Conservation (phyloP, 768 basidiomycete genomes). For the Agrocybe pediades region DNA sequence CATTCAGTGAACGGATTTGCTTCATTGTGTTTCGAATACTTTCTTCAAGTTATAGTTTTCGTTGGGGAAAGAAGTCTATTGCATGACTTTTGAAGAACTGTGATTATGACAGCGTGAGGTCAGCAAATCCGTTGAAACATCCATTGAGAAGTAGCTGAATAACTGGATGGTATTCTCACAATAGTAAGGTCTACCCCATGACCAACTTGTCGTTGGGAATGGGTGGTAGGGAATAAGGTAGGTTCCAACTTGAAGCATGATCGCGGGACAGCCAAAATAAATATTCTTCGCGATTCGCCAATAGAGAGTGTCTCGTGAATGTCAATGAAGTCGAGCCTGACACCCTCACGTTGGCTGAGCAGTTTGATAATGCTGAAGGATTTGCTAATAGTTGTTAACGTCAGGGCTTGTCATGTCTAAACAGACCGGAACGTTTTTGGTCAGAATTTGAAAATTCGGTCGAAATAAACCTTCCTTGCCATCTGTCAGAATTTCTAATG, state of each 20-base stretch:
- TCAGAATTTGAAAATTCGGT: background rate
- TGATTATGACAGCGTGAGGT: background rate
- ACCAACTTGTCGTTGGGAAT: background rate
- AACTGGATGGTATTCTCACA: background rate
- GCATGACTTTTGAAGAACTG: background rate
- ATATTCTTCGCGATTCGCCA: background rate
- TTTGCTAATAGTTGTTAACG: no score
- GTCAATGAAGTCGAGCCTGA: background rate
- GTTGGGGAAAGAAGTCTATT: background rate
- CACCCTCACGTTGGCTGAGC: background rate
- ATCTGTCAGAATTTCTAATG: conserved; percentile 17
- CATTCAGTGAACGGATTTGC: no score
- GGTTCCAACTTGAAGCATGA: no score
- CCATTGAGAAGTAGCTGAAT: background rate
- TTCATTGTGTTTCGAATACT: no score
- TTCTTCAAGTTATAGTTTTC: no score
- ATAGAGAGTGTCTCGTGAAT: no score
- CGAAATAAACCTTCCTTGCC: background rate
- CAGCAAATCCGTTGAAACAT: background rate
- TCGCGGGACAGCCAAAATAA: background rate
- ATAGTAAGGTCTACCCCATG: background rate
- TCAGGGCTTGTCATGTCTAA: background rate
- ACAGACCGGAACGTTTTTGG: background rate
- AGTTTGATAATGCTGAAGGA: background rate
- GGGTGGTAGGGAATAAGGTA: background rate